A percentile compares a stretch with the other conserved stretches of the same genome.
Conservation (phyloP, 306 rosid genomes). For the Gleditsia sinensis region DNA sequence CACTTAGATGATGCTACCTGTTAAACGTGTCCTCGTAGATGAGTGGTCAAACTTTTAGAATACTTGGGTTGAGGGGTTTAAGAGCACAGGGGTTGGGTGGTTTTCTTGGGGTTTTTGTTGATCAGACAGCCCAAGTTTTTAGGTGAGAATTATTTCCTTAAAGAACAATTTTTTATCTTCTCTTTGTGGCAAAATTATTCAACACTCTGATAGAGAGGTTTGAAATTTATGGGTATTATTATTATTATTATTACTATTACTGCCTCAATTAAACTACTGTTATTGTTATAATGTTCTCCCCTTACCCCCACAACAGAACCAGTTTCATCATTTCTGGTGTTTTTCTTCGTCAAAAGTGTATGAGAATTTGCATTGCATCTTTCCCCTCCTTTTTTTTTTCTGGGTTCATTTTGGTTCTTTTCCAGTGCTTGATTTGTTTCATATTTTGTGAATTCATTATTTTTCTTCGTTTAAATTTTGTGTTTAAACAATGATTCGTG, state of each 20-base stretch:
- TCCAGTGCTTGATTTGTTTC: slow-evolving; percentile 18
- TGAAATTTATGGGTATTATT: slow-evolving; percentile 14
- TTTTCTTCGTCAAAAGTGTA: neutral
- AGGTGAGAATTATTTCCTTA: slow-evolving; percentile 40
- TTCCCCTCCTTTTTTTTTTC: slow-evolving; percentile 11
- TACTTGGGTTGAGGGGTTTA: slow-evolving; percentile 60
- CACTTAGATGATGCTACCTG: slow-evolving; percentile 35
- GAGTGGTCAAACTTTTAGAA: slow-evolving; percentile 52
- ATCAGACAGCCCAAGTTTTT: slow-evolving; percentile 49
- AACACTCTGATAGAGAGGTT: neutral
- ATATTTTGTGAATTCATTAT: neutral
- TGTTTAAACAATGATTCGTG: neutral
- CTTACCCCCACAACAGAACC: neutral
- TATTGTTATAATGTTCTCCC: too few relatives aligned
- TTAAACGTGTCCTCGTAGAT: slow-evolving; percentile 30
- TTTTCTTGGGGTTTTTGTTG: slow-evolving; percentile 58
- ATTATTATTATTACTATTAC: slow-evolving; percentile 11
- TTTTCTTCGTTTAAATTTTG: neutral
- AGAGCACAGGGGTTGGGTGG: slow-evolving; percentile 47
- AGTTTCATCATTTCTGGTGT: slow-evolving; percentile 21
- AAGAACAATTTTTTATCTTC: neutral
- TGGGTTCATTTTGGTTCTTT: slow-evolving; percentile 23
- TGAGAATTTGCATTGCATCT: slow-evolving; percentile 34
- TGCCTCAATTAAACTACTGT: slow-evolving; percentile 1
- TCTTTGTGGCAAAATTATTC: neutral